Percentiles rank a stretch among this genome's conserved stretches.
Conservation (phyloP, 495 filamentous ascomycete species). For the Penicillium roqueforti region DNA sequence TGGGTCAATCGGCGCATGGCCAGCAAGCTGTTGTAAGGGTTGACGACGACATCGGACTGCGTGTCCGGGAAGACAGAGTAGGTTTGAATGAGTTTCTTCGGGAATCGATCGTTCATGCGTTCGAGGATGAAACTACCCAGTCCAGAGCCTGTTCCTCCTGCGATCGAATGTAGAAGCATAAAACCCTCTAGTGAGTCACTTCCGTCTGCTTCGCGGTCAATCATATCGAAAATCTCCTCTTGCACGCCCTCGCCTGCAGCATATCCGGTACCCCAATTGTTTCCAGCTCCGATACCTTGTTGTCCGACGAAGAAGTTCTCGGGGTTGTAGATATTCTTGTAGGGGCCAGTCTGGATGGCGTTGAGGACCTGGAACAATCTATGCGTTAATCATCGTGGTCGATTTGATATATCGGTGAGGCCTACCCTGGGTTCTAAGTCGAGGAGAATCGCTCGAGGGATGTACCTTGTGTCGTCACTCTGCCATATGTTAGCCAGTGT, state of each 20-base stretch:
- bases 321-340: conserved; percentile 98
- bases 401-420: neutral
- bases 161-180: conserved; percentile 97
- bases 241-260: conserved; percentile 86
- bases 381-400: conserved; percentile 1
- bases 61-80: conserved; percentile 98
- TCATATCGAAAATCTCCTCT: conserved; percentile 99
- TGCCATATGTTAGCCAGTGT: conserved; percentile 21
- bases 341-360: conserved; percentile 83
- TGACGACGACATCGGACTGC: conserved; percentile 88
- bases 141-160: conserved; percentile 92
- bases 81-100: conserved; percentile 98
- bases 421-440: conserved; percentile 88
- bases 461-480: conserved; percentile 96
- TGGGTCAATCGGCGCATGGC: conserved; percentile 87
- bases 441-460: conserved; percentile 90
- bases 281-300: conserved; percentile 86
- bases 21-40: conserved; percentile 95
- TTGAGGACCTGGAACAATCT: conserved; percentile 68
- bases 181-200: conserved; percentile 98
- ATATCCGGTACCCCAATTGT: conserved; percentile 97
- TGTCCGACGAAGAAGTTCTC: conserved; percentile 97
- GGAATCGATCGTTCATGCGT: conserved; percentile 92
- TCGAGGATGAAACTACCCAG: conserved; percentile 94
- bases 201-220: conserved; percentile 95